phyloP scores from a whole-genome alignment of 2,329 filamentous ascomycete species.

The Xylaria polymorpha region DNA sequence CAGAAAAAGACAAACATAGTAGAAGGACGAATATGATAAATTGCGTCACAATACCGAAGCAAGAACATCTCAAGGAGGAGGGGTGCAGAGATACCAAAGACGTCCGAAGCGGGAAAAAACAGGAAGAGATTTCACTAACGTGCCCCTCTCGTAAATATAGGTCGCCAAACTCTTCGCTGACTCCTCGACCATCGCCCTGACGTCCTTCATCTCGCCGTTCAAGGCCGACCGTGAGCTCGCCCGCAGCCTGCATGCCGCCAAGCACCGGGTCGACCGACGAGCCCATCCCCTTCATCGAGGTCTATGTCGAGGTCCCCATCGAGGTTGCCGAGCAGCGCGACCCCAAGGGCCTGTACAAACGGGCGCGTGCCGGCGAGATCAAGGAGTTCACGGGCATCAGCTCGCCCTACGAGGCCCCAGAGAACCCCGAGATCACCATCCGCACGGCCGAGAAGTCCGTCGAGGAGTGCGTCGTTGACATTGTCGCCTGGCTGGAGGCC shows the following conservation, averaged over 20 bases:
- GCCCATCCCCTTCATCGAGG: constrained; percentile 88
- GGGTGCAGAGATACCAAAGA: neutral
- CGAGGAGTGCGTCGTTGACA: constrained; percentile 88
- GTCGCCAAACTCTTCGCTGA: constrained; percentile 98
- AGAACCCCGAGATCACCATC: constrained; percentile 87
- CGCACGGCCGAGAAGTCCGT: constrained; percentile 83
- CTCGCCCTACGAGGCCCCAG: constrained; percentile 92
- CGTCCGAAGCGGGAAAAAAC: neutral
- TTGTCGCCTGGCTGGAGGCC: constrained; percentile 80
- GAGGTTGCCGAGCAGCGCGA: constrained; percentile 94
- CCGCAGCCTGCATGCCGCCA: constrained; percentile 78
- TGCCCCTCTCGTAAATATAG: constrained; percentile 51
- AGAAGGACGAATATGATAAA: neutral
- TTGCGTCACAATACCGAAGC: neutral
- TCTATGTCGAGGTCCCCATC: constrained; percentile 90
- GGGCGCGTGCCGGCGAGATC: constrained; percentile 91
- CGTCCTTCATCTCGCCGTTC: constrained; percentile 97
- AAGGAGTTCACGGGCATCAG: constrained; percentile 97
- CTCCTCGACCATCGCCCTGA: constrained; percentile 85
- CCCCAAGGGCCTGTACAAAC: constrained; percentile 98
- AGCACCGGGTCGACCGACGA: constrained; percentile 63
- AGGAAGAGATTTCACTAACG: constrained; percentile 13
- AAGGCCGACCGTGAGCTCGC: constrained; percentile 85
- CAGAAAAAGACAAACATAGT: neutral
- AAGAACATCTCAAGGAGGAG: neutral